Conservation (phyloP, 208 protist genomes). For the Leishmania tarentolae region DNA sequence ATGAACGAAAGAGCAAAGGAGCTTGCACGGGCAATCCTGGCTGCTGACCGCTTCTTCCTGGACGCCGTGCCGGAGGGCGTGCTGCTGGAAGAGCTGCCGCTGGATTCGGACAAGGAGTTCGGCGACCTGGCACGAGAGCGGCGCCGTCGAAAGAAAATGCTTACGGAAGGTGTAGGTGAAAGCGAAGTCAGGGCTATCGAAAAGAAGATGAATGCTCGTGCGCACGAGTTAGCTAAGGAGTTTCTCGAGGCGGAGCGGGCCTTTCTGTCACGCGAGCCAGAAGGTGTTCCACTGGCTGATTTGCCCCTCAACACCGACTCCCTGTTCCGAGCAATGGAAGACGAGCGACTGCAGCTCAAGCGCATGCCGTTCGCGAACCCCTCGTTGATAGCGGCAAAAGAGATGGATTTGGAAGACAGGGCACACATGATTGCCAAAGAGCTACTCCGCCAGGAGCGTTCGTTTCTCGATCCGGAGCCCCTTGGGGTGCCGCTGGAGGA, state of each 20-base stretch:
- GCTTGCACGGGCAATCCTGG: conserved; percentile 58
- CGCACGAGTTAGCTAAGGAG: conserved; percentile 56
- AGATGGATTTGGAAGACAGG: conserved; percentile 56
- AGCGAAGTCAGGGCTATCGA: conserved; percentile 54
- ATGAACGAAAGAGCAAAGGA: conserved; percentile 59
- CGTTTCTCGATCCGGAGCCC: conserved; percentile 85
- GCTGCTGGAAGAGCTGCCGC: conserved; percentile 66
- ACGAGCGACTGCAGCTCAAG: conserved; percentile 62
- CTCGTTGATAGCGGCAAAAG: conserved; percentile 28
- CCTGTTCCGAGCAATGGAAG: conserved; percentile 50
- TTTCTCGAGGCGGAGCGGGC: conserved; percentile 59
- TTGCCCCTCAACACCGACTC: conserved; percentile 66
- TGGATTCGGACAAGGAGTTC: conserved; percentile 72
- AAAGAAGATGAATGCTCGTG: conserved; percentile 72
- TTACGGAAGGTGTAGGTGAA: conserved; percentile 44
- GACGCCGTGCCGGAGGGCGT: conserved; percentile 80
- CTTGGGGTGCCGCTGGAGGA: conserved; percentile 78
- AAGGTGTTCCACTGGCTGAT: conserved; percentile 68
- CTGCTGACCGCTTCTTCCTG: conserved; percentile 71
- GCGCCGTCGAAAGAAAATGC: conserved; percentile 53
- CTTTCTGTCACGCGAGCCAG: conserved; percentile 68
- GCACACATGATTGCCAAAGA: conserved; percentile 54
- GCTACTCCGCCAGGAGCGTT: conserved; percentile 73
- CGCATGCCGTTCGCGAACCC: conserved; percentile 46
- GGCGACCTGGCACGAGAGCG: conserved; percentile 62